A percentile compares a stretch with the other conserved stretches of the same genome.
Evolutionary conservation across 768 basidiomycete genomes (phyloP).

Genomic region (Mycena chlorophos): DNA sequence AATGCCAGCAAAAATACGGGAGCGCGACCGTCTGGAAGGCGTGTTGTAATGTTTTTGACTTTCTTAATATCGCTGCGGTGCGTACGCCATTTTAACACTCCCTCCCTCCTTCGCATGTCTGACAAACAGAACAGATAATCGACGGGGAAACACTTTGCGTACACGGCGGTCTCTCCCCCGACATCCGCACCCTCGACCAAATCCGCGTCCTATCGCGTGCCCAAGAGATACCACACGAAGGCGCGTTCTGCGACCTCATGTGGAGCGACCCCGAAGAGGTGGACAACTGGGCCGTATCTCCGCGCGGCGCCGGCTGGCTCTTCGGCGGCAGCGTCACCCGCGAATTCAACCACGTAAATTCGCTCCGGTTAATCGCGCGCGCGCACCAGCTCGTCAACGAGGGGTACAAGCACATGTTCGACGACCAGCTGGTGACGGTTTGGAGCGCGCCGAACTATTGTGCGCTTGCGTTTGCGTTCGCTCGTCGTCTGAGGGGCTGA

Average conservation of each 20-base stretch:
- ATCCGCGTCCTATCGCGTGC: slow-evolving; percentile 89
- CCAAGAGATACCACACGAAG: slow-evolving; percentile 98
- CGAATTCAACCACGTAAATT: slow-evolving; percentile 95
- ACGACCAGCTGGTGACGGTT: slow-evolving; percentile 86
- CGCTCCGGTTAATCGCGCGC: slow-evolving; percentile 83
- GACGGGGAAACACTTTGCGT: slow-evolving; percentile 92
- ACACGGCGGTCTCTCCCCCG: slow-evolving; percentile 94
- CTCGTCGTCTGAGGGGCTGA: background rate
- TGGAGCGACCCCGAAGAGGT: slow-evolving; percentile 98
- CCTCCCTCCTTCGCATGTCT: background rate
- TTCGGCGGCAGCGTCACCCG: slow-evolving; percentile 85
- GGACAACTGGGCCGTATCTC: slow-evolving; percentile 95
- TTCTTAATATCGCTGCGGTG: slow-evolving; percentile 91
- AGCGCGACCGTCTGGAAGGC: slow-evolving; percentile 95
- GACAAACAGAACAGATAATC: slow-evolving; percentile 72
- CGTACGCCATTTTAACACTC: slow-evolving; percentile 24
- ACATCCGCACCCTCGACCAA: slow-evolving; percentile 93
- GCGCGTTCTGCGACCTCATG: slow-evolving; percentile 99
- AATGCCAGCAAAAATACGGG: slow-evolving; percentile 98
- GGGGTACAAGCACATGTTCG: slow-evolving; percentile 97
- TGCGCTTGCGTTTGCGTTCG: slow-evolving; percentile 26
- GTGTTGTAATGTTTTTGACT: slow-evolving; percentile 96
- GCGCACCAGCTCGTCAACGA: slow-evolving; percentile 97
- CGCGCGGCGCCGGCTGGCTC: slow-evolving; percentile 93
- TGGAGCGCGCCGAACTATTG: slow-evolving; percentile 94